Evolutionary conservation across 2,329 filamentous ascomycete genomes (phyloP).

Genomic region (Aspergillus hortae): DNA sequence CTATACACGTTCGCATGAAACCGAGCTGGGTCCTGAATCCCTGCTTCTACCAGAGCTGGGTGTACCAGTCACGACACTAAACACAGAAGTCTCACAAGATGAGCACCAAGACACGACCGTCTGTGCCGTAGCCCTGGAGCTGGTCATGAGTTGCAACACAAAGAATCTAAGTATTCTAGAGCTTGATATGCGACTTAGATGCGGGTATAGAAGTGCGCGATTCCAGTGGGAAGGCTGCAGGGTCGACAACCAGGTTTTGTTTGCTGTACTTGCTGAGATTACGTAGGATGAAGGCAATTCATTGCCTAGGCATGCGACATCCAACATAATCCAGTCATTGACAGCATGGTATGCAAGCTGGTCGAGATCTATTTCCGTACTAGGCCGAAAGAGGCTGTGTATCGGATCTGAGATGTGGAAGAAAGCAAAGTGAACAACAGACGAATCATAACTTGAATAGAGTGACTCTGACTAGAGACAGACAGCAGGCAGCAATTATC

Average conservation of each 20-base stretch:
- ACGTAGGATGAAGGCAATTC: background rate
- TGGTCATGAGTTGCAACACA: background rate
- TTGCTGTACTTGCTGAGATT: conserved; percentile 2
- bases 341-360: no score
- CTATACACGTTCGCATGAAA: background rate
- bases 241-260: conserved; percentile 3
- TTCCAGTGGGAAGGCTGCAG: conserved; percentile 6
- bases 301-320: background rate
- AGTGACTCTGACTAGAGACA: no score
- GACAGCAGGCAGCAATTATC: no score
- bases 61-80: background rate
- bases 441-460: no score
- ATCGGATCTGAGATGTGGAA: no score
- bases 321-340: background rate
- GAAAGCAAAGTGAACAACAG: no score
- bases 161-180: conserved; percentile 1
- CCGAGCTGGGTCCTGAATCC: background rate
- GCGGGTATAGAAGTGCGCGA: conserved; percentile 1
- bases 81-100: background rate
- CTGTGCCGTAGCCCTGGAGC: conserved; percentile 1
- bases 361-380: no score
- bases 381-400: no score
- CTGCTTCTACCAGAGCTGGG: background rate
- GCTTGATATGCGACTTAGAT: conserved; percentile 3
- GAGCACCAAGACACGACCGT: conserved; percentile 3